Evolutionary conservation across 106 monocot species (phyloP).

Genomic region (Cymbidium sinense): DNA sequence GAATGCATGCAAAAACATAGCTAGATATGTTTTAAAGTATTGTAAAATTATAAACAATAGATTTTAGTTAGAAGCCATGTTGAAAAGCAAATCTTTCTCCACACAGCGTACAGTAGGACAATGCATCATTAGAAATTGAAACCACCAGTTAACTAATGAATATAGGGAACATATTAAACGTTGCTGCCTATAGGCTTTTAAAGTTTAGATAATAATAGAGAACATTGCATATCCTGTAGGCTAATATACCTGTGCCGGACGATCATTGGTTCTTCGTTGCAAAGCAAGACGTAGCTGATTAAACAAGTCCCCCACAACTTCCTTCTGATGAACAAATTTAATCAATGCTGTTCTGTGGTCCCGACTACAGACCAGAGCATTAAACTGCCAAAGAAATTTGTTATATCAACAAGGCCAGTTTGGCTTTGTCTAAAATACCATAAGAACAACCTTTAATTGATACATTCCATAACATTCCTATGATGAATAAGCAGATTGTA

Average conservation of each 20-base stretch:
- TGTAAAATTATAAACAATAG: no score
- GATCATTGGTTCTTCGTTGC: constrained; percentile 56
- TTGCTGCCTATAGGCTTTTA: background rate
- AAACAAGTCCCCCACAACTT: constrained; percentile 82
- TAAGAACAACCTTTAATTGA: background rate
- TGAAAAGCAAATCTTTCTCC: no score
- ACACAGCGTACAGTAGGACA: background rate
- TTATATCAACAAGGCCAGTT: background rate
- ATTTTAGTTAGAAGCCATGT: no score
- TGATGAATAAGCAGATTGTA: background rate
- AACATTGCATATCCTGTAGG: background rate
- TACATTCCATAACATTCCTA: background rate
- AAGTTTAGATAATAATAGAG: background rate
- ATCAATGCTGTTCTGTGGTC: constrained; percentile 45
- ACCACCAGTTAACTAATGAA: background rate
- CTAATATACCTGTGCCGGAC: constrained; percentile 78
- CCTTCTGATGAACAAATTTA: constrained; percentile 79
- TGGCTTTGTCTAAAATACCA: no score
- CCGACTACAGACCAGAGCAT: constrained; percentile 63
- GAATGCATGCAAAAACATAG: no score
- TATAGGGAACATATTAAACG: background rate
- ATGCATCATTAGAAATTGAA: background rate
- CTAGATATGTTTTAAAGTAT: no score
- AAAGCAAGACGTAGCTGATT: constrained; percentile 87
- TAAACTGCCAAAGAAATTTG: constrained; percentile 45